Conservation (phyloP, 2,329 filamentous ascomycete species). For the Pseudogymnoascus sp. region DNA sequence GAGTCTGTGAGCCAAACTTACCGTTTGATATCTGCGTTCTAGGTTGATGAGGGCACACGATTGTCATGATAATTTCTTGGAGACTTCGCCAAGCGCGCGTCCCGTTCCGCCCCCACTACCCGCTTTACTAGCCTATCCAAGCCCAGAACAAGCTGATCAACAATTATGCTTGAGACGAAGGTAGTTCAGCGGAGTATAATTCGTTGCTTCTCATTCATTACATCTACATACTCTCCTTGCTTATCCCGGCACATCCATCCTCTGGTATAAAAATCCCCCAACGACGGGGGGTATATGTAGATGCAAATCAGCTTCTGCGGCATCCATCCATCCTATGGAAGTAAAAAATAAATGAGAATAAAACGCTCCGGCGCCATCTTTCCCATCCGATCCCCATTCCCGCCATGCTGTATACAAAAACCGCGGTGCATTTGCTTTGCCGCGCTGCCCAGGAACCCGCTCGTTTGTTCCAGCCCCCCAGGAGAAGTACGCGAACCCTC, state of each 20-base stretch:
- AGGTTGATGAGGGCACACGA: neutral
- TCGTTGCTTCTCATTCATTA: neutral
- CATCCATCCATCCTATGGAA: neutral
- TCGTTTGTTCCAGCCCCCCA: neutral
- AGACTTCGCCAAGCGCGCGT: neutral
- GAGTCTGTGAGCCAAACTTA: neutral
- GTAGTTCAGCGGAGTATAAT: neutral
- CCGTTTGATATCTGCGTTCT: neutral
- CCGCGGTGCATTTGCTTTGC: neutral
- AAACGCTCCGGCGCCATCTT: neutral
- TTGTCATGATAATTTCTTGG: neutral
- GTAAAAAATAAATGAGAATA: neutral
- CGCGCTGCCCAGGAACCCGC: constrained; percentile 1
- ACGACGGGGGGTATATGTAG: neutral
- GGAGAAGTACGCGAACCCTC: constrained; percentile 2
- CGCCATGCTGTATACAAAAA: constrained; percentile 5
- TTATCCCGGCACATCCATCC: neutral
- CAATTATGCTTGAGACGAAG: neutral
- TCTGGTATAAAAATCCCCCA: neutral
- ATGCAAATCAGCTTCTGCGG: neutral
- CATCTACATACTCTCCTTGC: neutral
- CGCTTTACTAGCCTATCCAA: neutral
- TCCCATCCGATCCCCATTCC: neutral
- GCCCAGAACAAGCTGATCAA: neutral
- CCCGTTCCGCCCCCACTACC: neutral